Base-by-base conservation (phyloP, 2,329 filamentous ascomycete species). In the Cercospora sp. region DNA sequence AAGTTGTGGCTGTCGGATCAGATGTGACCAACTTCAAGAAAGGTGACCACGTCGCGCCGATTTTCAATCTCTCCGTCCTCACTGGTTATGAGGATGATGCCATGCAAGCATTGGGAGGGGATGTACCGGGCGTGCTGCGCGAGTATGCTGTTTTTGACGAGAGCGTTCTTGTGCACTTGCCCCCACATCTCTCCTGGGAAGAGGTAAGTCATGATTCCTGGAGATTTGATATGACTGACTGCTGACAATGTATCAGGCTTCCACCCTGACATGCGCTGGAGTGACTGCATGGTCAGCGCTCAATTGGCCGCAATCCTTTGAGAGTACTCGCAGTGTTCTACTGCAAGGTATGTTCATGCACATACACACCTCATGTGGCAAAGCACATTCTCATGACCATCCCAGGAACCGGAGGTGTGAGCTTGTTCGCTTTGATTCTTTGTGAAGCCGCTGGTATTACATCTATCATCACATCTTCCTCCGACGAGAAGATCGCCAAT, bases 21-120 rank as follows among this genome's bases (percentile, higher is more conserved):
- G 8, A 76, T 70, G 74, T 73, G 28, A 70, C 18, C 8, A 62
- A 12, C 2, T 63, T 74, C 30, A 64, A 66, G 18, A 32, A 68
- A 9, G 74, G 75, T 3, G 71, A 76, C n/a, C 67, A 72, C 34
- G 74, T 73, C 5, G 61, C 70, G 24, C 74, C 73, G 0, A 71
- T 69, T 30, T 81, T 81, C 30, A 83, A 85, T 63, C 7, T 76
- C 70, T 0, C 72, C 82, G 24, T 80, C 79, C 2, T 57, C 89
- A 89, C 5, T 83, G 81, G 82, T 73, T 83, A 80, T 87, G 88
- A 88, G 1, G 79, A 85, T 1, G 81, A 80, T 0, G 88, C 88
- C 16, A 85, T 87, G 0, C 76, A 90, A 68, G 81, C 84, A 16
- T 3, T 40, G 4, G 34, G 34, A 3, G 34, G 34, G 7, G 34